These are phyloP conservation scores for Ophiostoma tasmaniense DNA, from an alignment of 2,329 filamentous ascomycete genomes.

Conservation along the genomic window DNA sequence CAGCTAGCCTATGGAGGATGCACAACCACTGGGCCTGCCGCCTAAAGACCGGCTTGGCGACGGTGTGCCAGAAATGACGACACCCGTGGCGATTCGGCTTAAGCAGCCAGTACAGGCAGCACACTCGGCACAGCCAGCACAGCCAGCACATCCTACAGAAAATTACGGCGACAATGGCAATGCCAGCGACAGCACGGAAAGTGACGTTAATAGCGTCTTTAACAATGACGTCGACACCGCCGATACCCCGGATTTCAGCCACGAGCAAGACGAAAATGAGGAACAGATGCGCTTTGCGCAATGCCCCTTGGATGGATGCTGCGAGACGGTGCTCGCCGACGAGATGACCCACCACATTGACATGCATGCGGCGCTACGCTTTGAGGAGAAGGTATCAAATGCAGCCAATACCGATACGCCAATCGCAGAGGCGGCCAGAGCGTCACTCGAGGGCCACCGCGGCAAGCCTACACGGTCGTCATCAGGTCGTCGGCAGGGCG, in stretches of 20 bases:
- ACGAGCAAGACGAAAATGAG: conserved; percentile 24
- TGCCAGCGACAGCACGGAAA: neutral
- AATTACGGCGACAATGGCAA: neutral
- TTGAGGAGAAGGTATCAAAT: conserved; percentile 19
- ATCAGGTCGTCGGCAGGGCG: neutral
- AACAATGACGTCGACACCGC: neutral
- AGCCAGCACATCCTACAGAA: neutral
- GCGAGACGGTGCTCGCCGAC: conserved; percentile 43
- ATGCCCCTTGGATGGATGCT: conserved; percentile 50
- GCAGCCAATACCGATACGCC: neutral
- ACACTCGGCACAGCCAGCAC: neutral
- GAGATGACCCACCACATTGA: conserved; percentile 53
- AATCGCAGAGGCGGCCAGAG: neutral
- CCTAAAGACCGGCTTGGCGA: neutral
- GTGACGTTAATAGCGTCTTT: neutral
- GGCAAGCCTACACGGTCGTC: neutral
- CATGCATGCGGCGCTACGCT: conserved; percentile 43
- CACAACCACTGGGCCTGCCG: conserved; percentile 9
- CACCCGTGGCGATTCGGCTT: neutral
- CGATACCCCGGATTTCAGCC: conserved; percentile 18
- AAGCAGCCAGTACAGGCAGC: neutral
- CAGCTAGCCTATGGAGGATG: conserved; percentile 28
- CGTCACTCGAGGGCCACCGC: neutral
- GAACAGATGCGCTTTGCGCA: conserved; percentile 35
- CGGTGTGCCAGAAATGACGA: neutral